Base-by-base conservation (phyloP, 805 yeast species). In the Zygotorulaspora chibaensis region DNA sequence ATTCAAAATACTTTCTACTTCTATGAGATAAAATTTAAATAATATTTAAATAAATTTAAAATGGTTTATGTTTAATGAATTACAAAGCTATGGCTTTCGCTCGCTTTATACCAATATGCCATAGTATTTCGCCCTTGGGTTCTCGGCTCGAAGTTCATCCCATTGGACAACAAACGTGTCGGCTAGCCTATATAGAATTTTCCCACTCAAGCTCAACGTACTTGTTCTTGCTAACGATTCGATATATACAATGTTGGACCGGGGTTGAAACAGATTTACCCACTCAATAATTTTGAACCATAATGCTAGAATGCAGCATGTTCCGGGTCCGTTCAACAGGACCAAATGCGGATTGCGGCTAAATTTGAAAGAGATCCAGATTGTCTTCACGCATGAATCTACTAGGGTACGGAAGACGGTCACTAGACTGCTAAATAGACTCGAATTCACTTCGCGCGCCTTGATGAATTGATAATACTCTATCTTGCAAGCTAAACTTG, bases 131-230 rank as follows among this genome's bases (percentile, higher is more conserved):
- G 87, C 78, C 45, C 87, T 65, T 15, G 71, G 70, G 17, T 50
- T 46, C 43, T 63, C 58, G 16, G 58, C 50, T 7, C 74, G 71
- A 45, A 93, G 69, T 23, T 72, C 71, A 23, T 77, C 78, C 99
- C 99, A 93, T 63, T 93, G 99, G 8, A 93, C 98, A 1, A 93
- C 58, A 49, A 93, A 85, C 17, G 90, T 70, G 61, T 88, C 85
- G 3, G 82, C 72, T 3, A 93, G 68, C 3, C 88, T 88, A 50
- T 84, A 70, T 11, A 91, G 60, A 15, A 93, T 62, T 39, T 66
- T 60, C 0, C 98, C 99, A 13, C 90, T 81, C 27, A 89, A 66
- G 58, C 96, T 88, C 42, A 93, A 71, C 2, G 70, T 67, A 43
- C 73, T 71, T 8, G 89, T 96, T 35, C 98, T 71, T 0, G 98